Base-by-base conservation (phyloP, 805 yeast species). In the Priceomyces castillae region DNA sequence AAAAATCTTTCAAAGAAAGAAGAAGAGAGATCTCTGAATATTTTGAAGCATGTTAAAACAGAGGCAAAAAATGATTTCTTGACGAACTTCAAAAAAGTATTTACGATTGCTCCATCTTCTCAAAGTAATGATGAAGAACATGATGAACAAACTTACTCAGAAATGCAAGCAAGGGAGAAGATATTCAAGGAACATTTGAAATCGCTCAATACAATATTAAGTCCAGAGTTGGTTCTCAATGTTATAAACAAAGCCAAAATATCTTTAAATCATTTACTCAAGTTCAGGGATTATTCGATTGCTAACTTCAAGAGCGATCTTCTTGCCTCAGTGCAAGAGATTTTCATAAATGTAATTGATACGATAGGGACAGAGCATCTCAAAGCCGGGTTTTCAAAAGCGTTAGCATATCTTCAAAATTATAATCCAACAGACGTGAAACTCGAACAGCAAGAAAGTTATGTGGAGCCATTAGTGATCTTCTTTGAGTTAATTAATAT, bases 401-500 rank as follows among this genome's bases (percentile, higher is more conserved):
- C 98, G 0, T 69, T 90, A 40, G 68, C 65, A 1, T 77, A 90
- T 41, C 67, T 92, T 44, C 76, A 80, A 42, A 76, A 80, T 30
- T 92, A 90, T 54, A 82, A 85, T 46, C 92, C 96, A 0, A 61
- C 67, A 25, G 66, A 65, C 12, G 37, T 50, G 7, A 46, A 41
- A 41, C 14, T 20, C 5, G 30, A 39, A 12, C 46, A 46, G 30
- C 40, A 53, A 17, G 64, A 57, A 18, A 57, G 67, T 18, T 71
- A 76, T 6, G 83, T 86, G n/a, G 95, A 86, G 49, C 98, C 98
- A 0, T 71, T 92, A 41, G 84, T 84, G 0, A 80, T 86, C 36
- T 92, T 94, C 54, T 85, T 95, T 14, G 97, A 92, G 58, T 74
- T 94, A 44, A 94, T 94, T 28, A 94, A 90, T 53, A 82, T 88